Evolutionary conservation across 495 filamentous ascomycete genomes (phyloP).

Genomic region (Letharia lupina): DNA sequence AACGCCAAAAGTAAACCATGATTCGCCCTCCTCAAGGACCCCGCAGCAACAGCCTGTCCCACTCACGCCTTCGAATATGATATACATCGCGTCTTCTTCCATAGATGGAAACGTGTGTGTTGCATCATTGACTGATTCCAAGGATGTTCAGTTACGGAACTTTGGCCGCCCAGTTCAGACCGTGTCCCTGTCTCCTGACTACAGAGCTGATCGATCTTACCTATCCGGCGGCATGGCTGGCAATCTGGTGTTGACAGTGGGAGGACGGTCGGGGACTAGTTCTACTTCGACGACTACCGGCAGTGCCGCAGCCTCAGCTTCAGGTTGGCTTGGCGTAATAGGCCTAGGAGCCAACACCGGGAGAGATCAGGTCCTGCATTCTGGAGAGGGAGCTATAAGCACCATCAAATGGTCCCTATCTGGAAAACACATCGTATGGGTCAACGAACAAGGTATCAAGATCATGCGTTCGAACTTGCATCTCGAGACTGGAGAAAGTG

Average conservation of each 20-base stretch:
- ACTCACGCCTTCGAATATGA: slow-evolving; percentile 69
- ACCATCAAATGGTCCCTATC: slow-evolving; percentile 89
- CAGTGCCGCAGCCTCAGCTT: slow-evolving; percentile 67
- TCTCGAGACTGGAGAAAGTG: slow-evolving; percentile 64
- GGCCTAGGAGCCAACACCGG: slow-evolving; percentile 68
- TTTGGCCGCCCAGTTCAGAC: slow-evolving; percentile 88
- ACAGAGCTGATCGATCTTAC: slow-evolving; percentile 77
- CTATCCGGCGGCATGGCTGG: slow-evolving; percentile 86
- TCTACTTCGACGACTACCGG: slow-evolving; percentile 73
- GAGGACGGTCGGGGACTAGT: slow-evolving; percentile 66
- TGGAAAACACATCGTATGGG: slow-evolving; percentile 85
- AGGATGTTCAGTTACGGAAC: slow-evolving; percentile 81
- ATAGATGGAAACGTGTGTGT: slow-evolving; percentile 94
- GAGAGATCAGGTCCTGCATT: slow-evolving; percentile 82
- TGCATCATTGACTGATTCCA: slow-evolving; percentile 65
- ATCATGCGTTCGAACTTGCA: slow-evolving; percentile 89
- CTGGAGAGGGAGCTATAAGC: slow-evolving; percentile 82
- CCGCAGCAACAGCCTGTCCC: slow-evolving; percentile 47
- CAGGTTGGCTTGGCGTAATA: slow-evolving; percentile 85
- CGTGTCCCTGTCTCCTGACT: slow-evolving; percentile 85
- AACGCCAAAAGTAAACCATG: slow-evolving; percentile 40
- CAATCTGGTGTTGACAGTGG: slow-evolving; percentile 79
- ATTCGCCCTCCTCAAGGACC: slow-evolving; percentile 41
- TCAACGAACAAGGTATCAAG: slow-evolving; percentile 93
- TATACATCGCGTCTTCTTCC: slow-evolving; percentile 86